These are phyloP conservation scores for Stromatinia cepivora DNA, from an alignment of 2,329 filamentous ascomycete genomes.

Conservation along the genomic window DNA sequence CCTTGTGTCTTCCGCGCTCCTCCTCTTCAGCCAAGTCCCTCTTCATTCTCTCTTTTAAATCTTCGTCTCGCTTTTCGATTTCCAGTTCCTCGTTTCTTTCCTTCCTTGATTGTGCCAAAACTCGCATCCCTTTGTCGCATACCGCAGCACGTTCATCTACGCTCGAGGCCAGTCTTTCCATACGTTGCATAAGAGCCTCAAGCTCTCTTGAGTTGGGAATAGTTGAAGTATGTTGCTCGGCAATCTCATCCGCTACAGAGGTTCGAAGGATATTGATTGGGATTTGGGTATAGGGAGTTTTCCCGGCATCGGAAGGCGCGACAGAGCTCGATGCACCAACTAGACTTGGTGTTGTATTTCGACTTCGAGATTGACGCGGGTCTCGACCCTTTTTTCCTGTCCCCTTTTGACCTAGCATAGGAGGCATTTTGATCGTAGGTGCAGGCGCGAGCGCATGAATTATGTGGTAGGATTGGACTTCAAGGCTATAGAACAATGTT, in stretches of 20 bases:
- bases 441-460: neutral
- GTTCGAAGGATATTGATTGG: slow-evolving; percentile 59
- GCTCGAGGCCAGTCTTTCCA: slow-evolving; percentile 64
- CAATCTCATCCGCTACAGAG: slow-evolving; percentile 61
- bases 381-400: slow-evolving; percentile 65
- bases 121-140: slow-evolving; percentile 72
- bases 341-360: slow-evolving; percentile 73
- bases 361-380: slow-evolving; percentile 65
- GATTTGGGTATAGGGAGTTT: slow-evolving; percentile 67
- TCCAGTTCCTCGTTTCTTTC: slow-evolving; percentile 56
- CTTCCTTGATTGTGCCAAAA: slow-evolving; percentile 66
- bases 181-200: slow-evolving; percentile 61
- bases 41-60: slow-evolving; percentile 40
- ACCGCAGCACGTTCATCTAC: slow-evolving; percentile 66
- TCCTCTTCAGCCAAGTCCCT: slow-evolving; percentile 51
- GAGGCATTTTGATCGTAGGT: slow-evolving; percentile 51
- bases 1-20: slow-evolving; percentile 51
- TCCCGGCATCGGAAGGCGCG: slow-evolving; percentile 51
- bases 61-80: slow-evolving; percentile 50
- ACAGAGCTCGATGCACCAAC: slow-evolving; percentile 39
- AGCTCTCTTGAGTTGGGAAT: slow-evolving; percentile 65
- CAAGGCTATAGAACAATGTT: neutral
- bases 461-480: neutral
- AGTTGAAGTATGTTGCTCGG: slow-evolving; percentile 60
- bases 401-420: slow-evolving; percentile 59